Evolutionary conservation across 1,284 basidiomycete species (phyloP).

Genomic region (Apiotrichum gamsii): DNA sequence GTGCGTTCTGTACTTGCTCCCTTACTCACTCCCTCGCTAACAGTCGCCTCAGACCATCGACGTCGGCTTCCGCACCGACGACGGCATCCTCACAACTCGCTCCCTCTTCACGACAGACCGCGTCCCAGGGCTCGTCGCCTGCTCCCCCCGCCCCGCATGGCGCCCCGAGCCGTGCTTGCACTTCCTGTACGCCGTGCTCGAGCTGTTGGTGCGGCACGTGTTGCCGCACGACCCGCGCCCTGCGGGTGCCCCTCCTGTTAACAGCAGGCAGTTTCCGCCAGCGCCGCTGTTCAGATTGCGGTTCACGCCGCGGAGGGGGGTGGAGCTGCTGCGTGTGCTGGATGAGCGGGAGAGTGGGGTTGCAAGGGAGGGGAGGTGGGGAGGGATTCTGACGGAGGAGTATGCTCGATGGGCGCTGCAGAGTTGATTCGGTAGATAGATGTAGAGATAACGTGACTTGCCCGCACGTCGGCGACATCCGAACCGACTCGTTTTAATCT

Average conservation of each 20-base stretch:
- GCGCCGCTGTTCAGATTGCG: slow-evolving; percentile 36
- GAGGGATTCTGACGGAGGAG: slow-evolving; percentile 35
- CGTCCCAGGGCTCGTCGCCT: slow-evolving; percentile 50
- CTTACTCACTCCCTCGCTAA: neutral
- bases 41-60: slow-evolving; percentile 61
- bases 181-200: slow-evolving; percentile 34
- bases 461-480: too few species aligned
- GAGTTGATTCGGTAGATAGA: too few species aligned
- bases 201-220: slow-evolving; percentile 27
- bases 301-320: slow-evolving; percentile 38
- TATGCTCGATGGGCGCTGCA: slow-evolving; percentile 32
- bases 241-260: slow-evolving; percentile 1
- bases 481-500: too few species aligned
- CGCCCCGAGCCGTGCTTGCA: slow-evolving; percentile 29
- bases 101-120: slow-evolving; percentile 66
- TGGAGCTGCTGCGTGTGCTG: slow-evolving; percentile 31
- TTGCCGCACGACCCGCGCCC: slow-evolving; percentile 31
- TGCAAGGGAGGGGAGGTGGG: slow-evolving; percentile 31
- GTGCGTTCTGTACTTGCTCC: slow-evolving; percentile 52
- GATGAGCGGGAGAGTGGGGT: slow-evolving; percentile 1
- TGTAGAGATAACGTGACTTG: too few species aligned
- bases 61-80: slow-evolving; percentile 82
- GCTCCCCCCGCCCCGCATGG: slow-evolving; percentile 22
- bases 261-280: slow-evolving; percentile 22
- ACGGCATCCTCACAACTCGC: slow-evolving; percentile 59